Conservation (phyloP, 768 basidiomycete species). For the Phlegmacium glaucopus region DNA sequence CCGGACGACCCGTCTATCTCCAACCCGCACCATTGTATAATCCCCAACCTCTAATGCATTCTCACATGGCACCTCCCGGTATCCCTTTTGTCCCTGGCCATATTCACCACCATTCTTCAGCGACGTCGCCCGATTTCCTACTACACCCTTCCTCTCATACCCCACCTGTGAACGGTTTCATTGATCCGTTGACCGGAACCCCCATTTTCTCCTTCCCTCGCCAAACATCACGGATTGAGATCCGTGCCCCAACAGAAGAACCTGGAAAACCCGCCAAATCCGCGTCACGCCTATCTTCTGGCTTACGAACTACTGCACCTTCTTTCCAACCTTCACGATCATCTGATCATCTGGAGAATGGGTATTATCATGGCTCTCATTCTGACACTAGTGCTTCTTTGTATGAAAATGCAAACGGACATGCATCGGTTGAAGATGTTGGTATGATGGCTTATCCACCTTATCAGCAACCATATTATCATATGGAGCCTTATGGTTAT, state of each 20-base stretch:
- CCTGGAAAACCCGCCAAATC: constrained; percentile 26
- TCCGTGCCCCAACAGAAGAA: constrained; percentile 55
- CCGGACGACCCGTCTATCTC: constrained; percentile 76
- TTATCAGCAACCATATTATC: constrained; percentile 70
- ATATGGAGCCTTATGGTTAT: constrained; percentile 67
- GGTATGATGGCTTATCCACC: constrained; percentile 52
- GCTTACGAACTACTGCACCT: constrained; percentile 49
- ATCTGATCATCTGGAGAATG: constrained; percentile 17
- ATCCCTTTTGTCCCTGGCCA: constrained; percentile 57
- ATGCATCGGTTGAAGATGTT: constrained; percentile 19
- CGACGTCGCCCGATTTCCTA: constrained; percentile 61
- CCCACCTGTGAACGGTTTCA: constrained; percentile 59
- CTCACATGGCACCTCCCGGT: constrained; percentile 42
- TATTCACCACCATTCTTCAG: constrained; percentile 52
- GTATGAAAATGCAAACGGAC: constrained; percentile 24
- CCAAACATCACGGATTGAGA: constrained; percentile 69
- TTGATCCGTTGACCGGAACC: constrained; percentile 62
- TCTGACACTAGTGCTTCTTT: constrained; percentile 23
- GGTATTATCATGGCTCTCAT: constrained; percentile 22
- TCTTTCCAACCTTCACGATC: constrained; percentile 45
- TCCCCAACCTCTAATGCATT: constrained; percentile 61
- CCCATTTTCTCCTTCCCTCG: constrained; percentile 77
- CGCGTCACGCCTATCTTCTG: constrained; percentile 30
- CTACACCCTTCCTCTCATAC: constrained; percentile 51
- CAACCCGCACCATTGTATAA: constrained; percentile 61